phyloP scores from a whole-genome alignment of 345 rosid species.

The Moricandia arvensis region DNA sequence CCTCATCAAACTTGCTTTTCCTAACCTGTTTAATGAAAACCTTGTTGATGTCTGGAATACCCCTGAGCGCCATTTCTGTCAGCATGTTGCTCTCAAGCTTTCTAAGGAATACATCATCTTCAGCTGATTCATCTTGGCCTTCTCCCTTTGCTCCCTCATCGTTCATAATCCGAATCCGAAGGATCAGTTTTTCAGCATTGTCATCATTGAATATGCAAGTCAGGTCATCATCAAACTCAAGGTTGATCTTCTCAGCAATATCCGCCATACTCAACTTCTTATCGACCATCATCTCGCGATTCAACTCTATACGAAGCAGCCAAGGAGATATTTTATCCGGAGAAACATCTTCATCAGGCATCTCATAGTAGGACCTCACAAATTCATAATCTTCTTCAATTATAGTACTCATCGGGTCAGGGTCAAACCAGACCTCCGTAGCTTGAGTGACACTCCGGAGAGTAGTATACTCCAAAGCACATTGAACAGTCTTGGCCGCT shows the following conservation, averaged over 20 bases:
- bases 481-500: constrained; percentile 90
- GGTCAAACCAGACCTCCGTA: constrained; percentile 98
- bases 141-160: constrained; percentile 93
- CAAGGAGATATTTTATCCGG: constrained; percentile 96
- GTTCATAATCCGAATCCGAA: constrained; percentile 93
- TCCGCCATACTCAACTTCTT: constrained; percentile 96
- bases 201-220: constrained; percentile 96
- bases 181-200: constrained; percentile 86
- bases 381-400: constrained; percentile 91
- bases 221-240: constrained; percentile 84
- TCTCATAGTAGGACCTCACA: constrained; percentile 91
- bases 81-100: constrained; percentile 97
- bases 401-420: constrained; percentile 88
- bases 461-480: constrained; percentile 96
- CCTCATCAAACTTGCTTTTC: constrained; percentile 75
- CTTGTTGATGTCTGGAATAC: constrained; percentile 92
- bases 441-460: constrained; percentile 94
- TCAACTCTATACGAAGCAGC: constrained; percentile 94
- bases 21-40: constrained; percentile 86
- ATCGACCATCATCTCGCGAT: constrained; percentile 99
- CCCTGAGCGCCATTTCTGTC: constrained; percentile 96
- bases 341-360: constrained; percentile 97
- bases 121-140: constrained; percentile 82
- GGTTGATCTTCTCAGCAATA: constrained; percentile 95
- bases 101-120: constrained; percentile 95